Base-by-base conservation (phyloP, 352 stramenopile genomes). In the Phytophthora lateralis region DNA sequence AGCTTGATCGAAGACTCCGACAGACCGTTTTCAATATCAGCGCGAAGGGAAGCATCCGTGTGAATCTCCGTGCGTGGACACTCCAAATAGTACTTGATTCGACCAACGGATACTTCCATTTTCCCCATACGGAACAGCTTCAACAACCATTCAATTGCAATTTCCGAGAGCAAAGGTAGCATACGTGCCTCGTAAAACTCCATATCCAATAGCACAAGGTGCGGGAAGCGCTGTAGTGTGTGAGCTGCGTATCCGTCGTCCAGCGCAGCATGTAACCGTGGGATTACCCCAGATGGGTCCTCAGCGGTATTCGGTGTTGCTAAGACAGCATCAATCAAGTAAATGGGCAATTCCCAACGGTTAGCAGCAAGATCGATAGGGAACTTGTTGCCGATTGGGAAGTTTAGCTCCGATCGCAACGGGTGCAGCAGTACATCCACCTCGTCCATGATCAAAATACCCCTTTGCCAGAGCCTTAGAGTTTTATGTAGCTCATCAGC, bases 121-220 rank as follows among this genome's bases (percentile, higher is more conserved):
- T 98, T 98, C 12, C 97, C 80, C 60, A 98, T 89, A 45, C 96
- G 84, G n/a, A 97, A 86, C 35, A 95, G 81, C 56, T 91, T 90
- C 9, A 89, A 41, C 7, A 97, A 69, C 89, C 90, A 97, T 26
- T 82, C 50, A 20, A 95, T 74, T 12, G 86, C 82, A 34, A 96
- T 78, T 26, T 91, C 76, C 1, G 97, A 96, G 20, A 99, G 76
- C 24, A 99, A 63, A 12, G 94, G 95, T 60, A 98, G 88, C 60
- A 99, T 88, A 34, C 93, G 73, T 12, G 69, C 66, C 57, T 97
- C 83, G 66, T 99, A 99, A 57, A 98, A 99, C 12, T 92, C 80
- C 69, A 91, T 90, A 65, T 98, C 96, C n/a, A 99, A 73, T 12
- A 99, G 71, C 38, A 99, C 96, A 49, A 99, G 74, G 73, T 99